Base-by-base conservation (phyloP, 179 eudicot genomes). In the Silene coronaria region DNA sequence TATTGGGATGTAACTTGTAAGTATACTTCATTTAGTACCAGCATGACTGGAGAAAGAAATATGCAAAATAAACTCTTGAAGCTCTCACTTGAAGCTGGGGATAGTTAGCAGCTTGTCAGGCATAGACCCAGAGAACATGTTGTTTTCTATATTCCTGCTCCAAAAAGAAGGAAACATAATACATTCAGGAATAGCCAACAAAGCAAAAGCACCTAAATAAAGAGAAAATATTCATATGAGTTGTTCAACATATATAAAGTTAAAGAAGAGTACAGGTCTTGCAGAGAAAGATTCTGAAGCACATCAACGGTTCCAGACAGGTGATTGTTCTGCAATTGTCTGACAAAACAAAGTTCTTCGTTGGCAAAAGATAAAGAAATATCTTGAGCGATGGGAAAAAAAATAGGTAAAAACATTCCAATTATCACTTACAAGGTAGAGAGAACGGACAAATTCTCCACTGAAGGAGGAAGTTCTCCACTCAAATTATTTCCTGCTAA, bases 251-350 rank as follows among this genome's bases (percentile, higher is more conserved):
- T 16, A 28, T 48, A 53, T 42, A 11, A 24, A 72, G 74, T 71
- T 27, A 45, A 74, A 48, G 46, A 75, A 59, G 28, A 19, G 48
- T 82, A 82, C 84, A 82, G 67, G 38, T 92, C 91, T 74, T 64
- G 69, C 76, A 95, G 88, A 11, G 97, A 93, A 79, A 95, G 93
- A 83, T 88, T 88, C 83, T 91, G 89, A 66, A 95, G 82, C 80
- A 89, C 97, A 84, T 89, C 97, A 74, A 95, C 93, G 72, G 86
- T 85, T 78, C 99, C 99, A 58, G 97, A 86, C 51, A 95, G 91
- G 83, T 89, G 91, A 86, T 95, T 95, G 82, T 85, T 80, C 92
- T 92, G 99, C 90, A 95, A 79, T 81, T 84, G 96, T 77, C 99
- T 95, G 77, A 53, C 73, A 78, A 80, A 61, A 38, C 38, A 78